A percentile compares a stretch with the other conserved stretches of the same genome.
Evolutionary conservation across 1,284 basidiomycete species (phyloP).

Genomic region (Puccinia triticina): DNA sequence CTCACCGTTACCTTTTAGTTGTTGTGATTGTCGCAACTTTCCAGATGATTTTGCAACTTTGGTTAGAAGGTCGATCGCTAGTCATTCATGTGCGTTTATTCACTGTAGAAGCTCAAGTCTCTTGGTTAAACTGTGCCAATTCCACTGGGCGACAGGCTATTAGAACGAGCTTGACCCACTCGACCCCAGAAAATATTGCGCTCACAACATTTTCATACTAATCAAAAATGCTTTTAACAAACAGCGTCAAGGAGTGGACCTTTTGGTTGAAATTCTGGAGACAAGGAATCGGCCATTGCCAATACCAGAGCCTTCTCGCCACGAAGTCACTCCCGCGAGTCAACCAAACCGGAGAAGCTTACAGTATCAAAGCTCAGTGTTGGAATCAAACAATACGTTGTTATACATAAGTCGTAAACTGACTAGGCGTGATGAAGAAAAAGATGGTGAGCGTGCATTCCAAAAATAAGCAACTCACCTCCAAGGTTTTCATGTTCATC

Average conservation of each 20-base stretch:
- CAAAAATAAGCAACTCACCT: neutral
- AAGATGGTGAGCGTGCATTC: neutral
- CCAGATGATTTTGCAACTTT: slow-evolving; percentile 39
- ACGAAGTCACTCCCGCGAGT: neutral
- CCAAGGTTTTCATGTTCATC: neutral
- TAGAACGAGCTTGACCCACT: neutral
- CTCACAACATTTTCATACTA: neutral
- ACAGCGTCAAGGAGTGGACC: slow-evolving; percentile 23
- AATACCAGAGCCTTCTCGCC: neutral
- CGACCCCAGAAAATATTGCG: neutral
- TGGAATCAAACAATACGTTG: neutral
- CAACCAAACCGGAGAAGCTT: slow-evolving; percentile 13
- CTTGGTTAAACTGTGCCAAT: neutral
- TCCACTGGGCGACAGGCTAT: neutral
- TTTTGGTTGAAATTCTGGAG: slow-evolving; percentile 13
- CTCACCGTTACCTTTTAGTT: slow-evolving; percentile 24
- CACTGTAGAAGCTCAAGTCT: neutral
- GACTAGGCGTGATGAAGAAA: neutral
- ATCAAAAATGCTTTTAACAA: neutral
- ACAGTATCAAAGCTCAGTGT: neutral
- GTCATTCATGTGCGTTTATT: slow-evolving; percentile 25
- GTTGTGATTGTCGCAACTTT: slow-evolving; percentile 25
- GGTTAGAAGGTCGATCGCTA: slow-evolving; percentile 29
- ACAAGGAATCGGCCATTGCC: neutral
- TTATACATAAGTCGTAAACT: neutral